Conservation (phyloP, 2,329 filamentous ascomycete genomes). For the Boeremia lycopersici region DNA sequence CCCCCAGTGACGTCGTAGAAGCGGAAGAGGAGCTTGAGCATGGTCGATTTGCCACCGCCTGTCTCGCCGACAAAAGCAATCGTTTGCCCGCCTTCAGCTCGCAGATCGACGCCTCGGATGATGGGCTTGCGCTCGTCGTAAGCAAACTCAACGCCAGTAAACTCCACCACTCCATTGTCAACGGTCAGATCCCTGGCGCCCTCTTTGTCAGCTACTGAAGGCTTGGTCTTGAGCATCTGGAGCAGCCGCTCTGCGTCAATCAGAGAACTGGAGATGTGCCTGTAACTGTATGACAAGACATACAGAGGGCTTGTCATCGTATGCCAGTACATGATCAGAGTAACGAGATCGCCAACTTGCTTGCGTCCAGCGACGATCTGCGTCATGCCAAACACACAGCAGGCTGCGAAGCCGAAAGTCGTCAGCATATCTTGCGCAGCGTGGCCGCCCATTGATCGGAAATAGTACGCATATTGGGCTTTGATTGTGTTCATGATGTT, state of each 20-base stretch:
- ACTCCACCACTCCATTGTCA: slow-evolving; percentile 57
- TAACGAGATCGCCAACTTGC: slow-evolving; percentile 67
- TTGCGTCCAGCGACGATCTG: slow-evolving; percentile 57
- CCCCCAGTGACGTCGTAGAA: slow-evolving; percentile 65
- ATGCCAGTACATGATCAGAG: slow-evolving; percentile 68
- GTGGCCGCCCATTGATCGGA: slow-evolving; percentile 38
- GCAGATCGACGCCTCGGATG: slow-evolving; percentile 57
- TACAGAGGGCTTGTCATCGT: slow-evolving; percentile 55
- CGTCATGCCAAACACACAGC: slow-evolving; percentile 59
- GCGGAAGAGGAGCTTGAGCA: slow-evolving; percentile 65
- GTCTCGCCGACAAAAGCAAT: slow-evolving; percentile 68
- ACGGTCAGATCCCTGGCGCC: slow-evolving; percentile 50
- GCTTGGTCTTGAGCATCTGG: slow-evolving; percentile 63
- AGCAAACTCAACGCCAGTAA: slow-evolving; percentile 61
- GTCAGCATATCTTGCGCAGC: slow-evolving; percentile 56
- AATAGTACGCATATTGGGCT: slow-evolving; percentile 42
- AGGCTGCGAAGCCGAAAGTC: slow-evolving; percentile 56
- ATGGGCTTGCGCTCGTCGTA: slow-evolving; percentile 62
- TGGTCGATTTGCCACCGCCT: slow-evolving; percentile 67
- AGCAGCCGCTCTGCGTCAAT: slow-evolving; percentile 70
- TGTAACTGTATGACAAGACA: slow-evolving; percentile 58
- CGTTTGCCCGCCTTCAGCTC: slow-evolving; percentile 59
- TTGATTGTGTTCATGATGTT: slow-evolving; percentile 48
- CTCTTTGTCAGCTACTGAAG: slow-evolving; percentile 57
- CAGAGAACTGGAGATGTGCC: slow-evolving; percentile 58